A percentile compares a stretch with the other conserved stretches of the same genome.
Evolutionary conservation across 495 filamentous ascomycete species (phyloP).

Genomic region (Penicillium verhagenii): DNA sequence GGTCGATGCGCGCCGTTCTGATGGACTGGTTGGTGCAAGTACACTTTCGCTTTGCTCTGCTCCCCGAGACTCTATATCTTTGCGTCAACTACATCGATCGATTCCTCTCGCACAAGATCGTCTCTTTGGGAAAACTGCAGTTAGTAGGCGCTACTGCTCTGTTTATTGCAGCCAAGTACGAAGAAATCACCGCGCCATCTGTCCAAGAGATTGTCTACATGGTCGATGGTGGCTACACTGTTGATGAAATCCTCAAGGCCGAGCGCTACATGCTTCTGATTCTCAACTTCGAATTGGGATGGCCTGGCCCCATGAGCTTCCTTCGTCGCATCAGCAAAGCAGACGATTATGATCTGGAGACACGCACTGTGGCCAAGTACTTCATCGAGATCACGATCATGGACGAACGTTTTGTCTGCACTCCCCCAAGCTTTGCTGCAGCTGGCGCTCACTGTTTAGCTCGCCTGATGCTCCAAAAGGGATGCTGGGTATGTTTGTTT

Average conservation of each 20-base stretch:
- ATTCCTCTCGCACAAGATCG: conserved; percentile 90
- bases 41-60: conserved; percentile 82
- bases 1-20: conserved; percentile 96
- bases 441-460: conserved; percentile 93
- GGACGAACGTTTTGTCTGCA: conserved; percentile 95
- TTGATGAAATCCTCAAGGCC: conserved; percentile 93
- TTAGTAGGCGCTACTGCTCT: conserved; percentile 95
- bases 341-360: conserved; percentile 96
- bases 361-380: conserved; percentile 94
- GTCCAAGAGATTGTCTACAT: conserved; percentile 96
- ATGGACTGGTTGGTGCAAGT: conserved; percentile 99
- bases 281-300: conserved; percentile 91
- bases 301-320: conserved; percentile 98
- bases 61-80: conserved; percentile 93
- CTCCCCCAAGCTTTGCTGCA: conserved; percentile 82
- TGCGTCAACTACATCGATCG: conserved; percentile 95
- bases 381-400: conserved; percentile 96
- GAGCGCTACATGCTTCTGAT: conserved; percentile 97
- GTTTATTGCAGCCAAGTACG: conserved; percentile 95
- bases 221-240: conserved; percentile 87
- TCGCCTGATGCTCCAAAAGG: conserved; percentile 84
- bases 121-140: conserved; percentile 92
- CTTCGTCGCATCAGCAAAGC: conserved; percentile 95
- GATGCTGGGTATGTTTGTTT: conserved; percentile 76
- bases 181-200: conserved; percentile 96